Evolutionary conservation across 768 basidiomycete genomes (phyloP), one percentile per base, ranked within the genome.

Genomic region (Tricholomella constricta): DNA sequence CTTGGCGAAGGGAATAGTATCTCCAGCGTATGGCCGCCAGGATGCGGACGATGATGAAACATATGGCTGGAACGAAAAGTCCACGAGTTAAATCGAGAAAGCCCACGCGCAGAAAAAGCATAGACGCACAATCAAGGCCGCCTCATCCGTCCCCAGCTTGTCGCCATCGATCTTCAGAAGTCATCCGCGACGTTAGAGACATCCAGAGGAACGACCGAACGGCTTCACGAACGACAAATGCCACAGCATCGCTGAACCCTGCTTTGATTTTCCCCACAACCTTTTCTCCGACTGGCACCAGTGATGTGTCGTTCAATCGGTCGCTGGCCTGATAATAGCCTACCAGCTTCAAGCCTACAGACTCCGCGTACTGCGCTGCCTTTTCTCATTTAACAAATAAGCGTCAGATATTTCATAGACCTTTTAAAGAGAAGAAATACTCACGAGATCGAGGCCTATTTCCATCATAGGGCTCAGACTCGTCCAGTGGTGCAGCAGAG

Each of bases 391-490:
- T 26, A 14, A 7, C 52, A 31, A 51, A 32, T 27, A 50, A 32
- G 51, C 32, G 23, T 51, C 27, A 14, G 37, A 17, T 34, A 22
- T 2, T 23, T 45, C n/a, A 35, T 12, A 49, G 32, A 23, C 25
- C 19, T 19, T 17, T 23, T 9, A 51, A 20, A 26, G 40, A 37
- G 15, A 17, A 17, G 31, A 34, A 27, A 15, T 25, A 70, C 84
- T 59, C 58, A 89, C 89, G 63, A 90, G 71, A 61, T 89, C 88
- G 36, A 91, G 77, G 22, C 89, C 91, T 55, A 90, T 84, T 65
- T 91, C 89, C 86, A 91, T 91, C 85, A 88, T 88, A 3, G 89
- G 88, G 55, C 85, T 88, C 48, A 94, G 75, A 60, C 80, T 85
- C 6, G 89, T 90, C 90, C 90, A 93, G 64, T 91, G 85, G 64